Percentiles rank a stretch among this genome's conserved stretches.
Conservation (phyloP, 345 rosid genomes). For the Pseudoturritis turrita region DNA sequence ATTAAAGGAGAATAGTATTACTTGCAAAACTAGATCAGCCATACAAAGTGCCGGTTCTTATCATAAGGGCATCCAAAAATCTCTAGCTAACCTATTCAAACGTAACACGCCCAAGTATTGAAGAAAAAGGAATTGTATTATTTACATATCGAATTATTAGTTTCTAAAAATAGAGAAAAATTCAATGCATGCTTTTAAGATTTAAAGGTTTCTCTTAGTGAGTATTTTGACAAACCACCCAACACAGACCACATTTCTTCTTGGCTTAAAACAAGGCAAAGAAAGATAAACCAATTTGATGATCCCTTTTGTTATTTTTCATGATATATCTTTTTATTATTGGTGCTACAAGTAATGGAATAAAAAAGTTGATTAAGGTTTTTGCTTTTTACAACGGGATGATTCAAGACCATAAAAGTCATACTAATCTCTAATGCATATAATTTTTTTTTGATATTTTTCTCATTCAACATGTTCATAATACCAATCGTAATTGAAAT, state of each 20-base stretch:
- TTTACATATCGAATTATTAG: neutral
- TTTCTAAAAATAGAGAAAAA: conserved; percentile 8
- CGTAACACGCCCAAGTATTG: neutral
- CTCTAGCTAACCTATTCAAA: conserved; percentile 1
- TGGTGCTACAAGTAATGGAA: no score
- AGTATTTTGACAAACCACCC: neutral
- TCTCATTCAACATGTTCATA: neutral
- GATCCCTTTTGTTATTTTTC: no score
- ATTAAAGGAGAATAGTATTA: neutral
- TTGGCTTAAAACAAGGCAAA: neutral
- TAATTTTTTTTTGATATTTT: no score
- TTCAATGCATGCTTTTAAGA: neutral
- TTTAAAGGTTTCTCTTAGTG: neutral
- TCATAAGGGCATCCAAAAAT: conserved; percentile 13
- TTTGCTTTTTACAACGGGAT: no score
- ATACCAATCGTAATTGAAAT: no score
- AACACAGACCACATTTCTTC: conserved; percentile 1
- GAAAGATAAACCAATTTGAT: neutral
- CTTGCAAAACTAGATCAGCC: conserved; percentile 9
- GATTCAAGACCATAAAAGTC: no score
- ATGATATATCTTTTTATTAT: no score
- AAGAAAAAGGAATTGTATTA: neutral
- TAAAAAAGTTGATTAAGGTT: no score
- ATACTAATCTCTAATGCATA: no score
- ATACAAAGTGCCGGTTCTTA: conserved; percentile 22